phyloP scores from a whole-genome alignment of 2,329 filamentous ascomycete genomes.

The Paracamarosporium sp. region DNA sequence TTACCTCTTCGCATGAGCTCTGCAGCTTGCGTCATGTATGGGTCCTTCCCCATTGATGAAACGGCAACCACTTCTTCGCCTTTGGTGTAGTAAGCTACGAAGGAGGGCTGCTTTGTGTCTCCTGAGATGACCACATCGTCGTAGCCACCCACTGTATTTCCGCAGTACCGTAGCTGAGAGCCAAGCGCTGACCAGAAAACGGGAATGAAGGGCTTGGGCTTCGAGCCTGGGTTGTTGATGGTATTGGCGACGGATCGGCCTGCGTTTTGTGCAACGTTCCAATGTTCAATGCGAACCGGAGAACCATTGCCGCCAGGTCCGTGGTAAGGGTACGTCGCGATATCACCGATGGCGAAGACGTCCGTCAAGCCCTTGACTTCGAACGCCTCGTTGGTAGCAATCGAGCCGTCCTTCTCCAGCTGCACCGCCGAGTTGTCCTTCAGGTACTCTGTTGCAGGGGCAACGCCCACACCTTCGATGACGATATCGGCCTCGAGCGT shows the following conservation, averaged over 20 bases:
- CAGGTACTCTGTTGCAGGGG: constrained; percentile 84
- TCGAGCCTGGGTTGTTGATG: constrained; percentile 71
- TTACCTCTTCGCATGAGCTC: constrained; percentile 83
- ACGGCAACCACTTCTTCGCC: constrained; percentile 89
- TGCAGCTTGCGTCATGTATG: constrained; percentile 79
- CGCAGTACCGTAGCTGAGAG: constrained; percentile 89
- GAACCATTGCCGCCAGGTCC: constrained; percentile 82
- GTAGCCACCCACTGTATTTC: constrained; percentile 81
- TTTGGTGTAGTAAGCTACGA: constrained; percentile 87
- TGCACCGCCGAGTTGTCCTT: constrained; percentile 72
- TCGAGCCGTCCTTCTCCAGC: constrained; percentile 83
- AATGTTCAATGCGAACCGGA: constrained; percentile 89
- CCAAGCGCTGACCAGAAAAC: constrained; percentile 97
- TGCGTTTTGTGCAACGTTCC: constrained; percentile 96
- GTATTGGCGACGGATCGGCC: constrained; percentile 80
- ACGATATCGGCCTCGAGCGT: constrained; percentile 86
- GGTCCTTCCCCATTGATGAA: constrained; percentile 89
- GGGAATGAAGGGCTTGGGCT: constrained; percentile 79
- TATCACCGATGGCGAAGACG: constrained; percentile 93
- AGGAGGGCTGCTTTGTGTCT: constrained; percentile 73
- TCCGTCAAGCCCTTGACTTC: constrained; percentile 76
- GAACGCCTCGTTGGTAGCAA: constrained; percentile 82
- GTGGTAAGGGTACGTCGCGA: constrained; percentile 92
- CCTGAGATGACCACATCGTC: constrained; percentile 86
- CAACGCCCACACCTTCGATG: constrained; percentile 88